These are phyloP conservation scores for Fusarium proliferatum DNA, from an alignment of 2,329 filamentous ascomycete genomes.

Conservation along the genomic window DNA sequence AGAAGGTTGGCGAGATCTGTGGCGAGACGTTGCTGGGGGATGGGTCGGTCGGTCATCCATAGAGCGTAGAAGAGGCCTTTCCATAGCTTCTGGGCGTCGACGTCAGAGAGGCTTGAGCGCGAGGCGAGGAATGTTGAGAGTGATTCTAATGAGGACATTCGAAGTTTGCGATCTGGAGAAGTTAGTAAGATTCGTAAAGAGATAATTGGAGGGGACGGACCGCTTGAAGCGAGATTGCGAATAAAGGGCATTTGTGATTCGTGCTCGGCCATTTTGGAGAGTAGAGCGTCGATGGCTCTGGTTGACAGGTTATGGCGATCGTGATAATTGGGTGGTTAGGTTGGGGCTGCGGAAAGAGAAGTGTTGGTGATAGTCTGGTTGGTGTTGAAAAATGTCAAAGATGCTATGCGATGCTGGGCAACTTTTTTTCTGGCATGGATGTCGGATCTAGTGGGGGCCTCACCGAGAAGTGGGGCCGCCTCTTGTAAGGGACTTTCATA, in stretches of 20 bases:
- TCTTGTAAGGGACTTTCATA: conserved; percentile 10
- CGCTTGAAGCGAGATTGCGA: conserved; percentile 84
- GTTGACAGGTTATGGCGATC: fast-evolving
- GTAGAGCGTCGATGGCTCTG: conserved; percentile 31
- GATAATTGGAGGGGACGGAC: conserved; percentile 61
- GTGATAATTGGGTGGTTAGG: neutral
- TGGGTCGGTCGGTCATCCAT: conserved; percentile 92
- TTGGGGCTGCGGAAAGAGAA: neutral
- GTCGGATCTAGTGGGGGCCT: conserved; percentile 37
- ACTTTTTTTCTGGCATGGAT: conserved; percentile 45
- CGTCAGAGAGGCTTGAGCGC: conserved; percentile 66
- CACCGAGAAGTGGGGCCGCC: conserved; percentile 31
- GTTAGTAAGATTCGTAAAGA: neutral
- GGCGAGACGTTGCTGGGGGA: conserved; percentile 87
- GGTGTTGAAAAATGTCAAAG: conserved; percentile 34
- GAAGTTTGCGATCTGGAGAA: conserved; percentile 76
- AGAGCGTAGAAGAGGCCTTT: conserved; percentile 93
- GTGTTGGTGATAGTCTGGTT: conserved; percentile 6
- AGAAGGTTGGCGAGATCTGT: conserved; percentile 77
- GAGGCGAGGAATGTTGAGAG: conserved; percentile 81
- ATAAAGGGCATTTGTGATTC: conserved; percentile 76
- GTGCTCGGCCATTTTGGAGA: conserved; percentile 40
- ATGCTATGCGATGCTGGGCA: conserved; percentile 19
- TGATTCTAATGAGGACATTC: conserved; percentile 80
- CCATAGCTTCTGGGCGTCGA: conserved; percentile 90